Base-by-base conservation (phyloP, 768 basidiomycete genomes). In the Boletus pseudopeckii region DNA sequence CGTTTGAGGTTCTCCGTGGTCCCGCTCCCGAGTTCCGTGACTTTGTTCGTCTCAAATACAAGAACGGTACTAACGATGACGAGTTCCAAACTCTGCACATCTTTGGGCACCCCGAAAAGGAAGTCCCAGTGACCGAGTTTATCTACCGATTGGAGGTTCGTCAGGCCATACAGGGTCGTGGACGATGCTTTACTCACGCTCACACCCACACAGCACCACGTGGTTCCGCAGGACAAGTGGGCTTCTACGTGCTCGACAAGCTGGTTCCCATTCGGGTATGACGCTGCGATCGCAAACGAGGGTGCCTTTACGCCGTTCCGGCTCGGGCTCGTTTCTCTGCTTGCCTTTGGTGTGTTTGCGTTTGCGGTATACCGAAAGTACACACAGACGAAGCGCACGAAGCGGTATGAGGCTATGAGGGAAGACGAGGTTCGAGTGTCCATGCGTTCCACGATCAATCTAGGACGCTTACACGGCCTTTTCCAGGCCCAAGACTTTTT, bases 11-110 rank as follows among this genome's bases (percentile, higher is more conserved):
- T 57, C 81, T 86, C 64, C 83, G 85, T 40, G 85, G 86, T 18
- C 79, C 81, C 48, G 82, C 84, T n/a, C 86, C 86, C 13, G 87
- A 89, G 56, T 74, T 80, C 62, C 83, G 87, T 44, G 86, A 90
- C 73, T 90, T 90, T 75, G 75, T 92, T 59, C 84, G 88, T 56
- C 77, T 90, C 80, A 85, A 80, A 70, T 90, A 90, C 80, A 86
- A 82, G 79, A 91, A 91, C 66, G 88, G 89, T 32, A 89, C 90
- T 18, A 44, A 63, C 15, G 61, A 75, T 39, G 72, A 71, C 44
- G 73, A 74, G 58, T 88, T 87, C 75, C 68, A 78, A 49, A 82
- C 83, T 32, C 63, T 88, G 61, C 81, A 85, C 58, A 81, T 85
- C 66, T 90, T 90, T 66, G 85, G 80, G 38, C 82, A 86, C 72